phyloP scores from a whole-genome alignment of 2,329 filamentous ascomycete species.

The Aspergillus novoparasiticus region DNA sequence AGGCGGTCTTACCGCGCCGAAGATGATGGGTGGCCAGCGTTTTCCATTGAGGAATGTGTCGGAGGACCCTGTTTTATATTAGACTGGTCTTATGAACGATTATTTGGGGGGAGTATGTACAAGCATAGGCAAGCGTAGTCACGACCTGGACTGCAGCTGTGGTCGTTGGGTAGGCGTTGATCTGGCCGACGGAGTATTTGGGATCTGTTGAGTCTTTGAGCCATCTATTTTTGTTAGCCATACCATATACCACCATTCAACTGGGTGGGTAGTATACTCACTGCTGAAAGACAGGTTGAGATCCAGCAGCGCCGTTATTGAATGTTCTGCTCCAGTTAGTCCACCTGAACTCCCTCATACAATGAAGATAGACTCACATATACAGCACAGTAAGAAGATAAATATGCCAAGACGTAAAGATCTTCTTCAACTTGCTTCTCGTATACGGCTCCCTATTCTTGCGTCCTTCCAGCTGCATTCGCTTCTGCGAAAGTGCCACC shows the following conservation, averaged over 20 bases:
- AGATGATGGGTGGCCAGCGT: conserved; percentile 66
- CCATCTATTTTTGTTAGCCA: conserved; percentile 12
- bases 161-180: conserved; percentile 62
- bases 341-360: neutral
- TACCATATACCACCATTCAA: neutral
- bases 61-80: conserved; percentile 52
- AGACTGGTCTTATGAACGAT: too few species aligned
- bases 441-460: conserved; percentile 50
- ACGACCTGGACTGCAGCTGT: conserved; percentile 59
- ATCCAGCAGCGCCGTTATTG: conserved; percentile 59
- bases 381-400: conserved; percentile 62
- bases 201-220: conserved; percentile 42
- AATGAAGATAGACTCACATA: conserved; percentile 40
- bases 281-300: conserved; percentile 60
- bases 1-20: conserved; percentile 48
- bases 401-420: conserved; percentile 67
- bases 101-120: conserved; percentile 17
- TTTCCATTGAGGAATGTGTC: conserved; percentile 62
- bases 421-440: conserved; percentile 58
- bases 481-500: conserved; percentile 48
- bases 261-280: conserved; percentile 22
- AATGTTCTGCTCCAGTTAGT: conserved; percentile 47
- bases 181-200: conserved; percentile 49
- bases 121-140: conserved; percentile 65
- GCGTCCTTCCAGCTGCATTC: conserved; percentile 55